Evolutionary conservation across 192 early-diverging fungal species (phyloP).

Genomic region (Backusella luteola): DNA sequence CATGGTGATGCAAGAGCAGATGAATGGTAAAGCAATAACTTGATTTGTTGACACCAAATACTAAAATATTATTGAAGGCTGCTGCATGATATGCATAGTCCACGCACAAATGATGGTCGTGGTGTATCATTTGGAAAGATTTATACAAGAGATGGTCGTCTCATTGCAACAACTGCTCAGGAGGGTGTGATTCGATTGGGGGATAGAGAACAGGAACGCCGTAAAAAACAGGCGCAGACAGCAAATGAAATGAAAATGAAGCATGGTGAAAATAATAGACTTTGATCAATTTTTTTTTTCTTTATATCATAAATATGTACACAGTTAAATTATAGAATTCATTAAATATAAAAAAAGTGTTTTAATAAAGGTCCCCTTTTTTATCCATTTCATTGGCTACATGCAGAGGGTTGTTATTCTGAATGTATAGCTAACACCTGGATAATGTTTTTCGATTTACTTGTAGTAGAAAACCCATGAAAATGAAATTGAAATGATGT

Average conservation of each 20-base stretch:
- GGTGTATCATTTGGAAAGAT: constrained; percentile 78
- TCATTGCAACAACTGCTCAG: constrained; percentile 81
- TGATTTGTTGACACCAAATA: not conserved
- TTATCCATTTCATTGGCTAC: no score
- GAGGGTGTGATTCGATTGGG: constrained; percentile 73
- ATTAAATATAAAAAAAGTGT: constrained; percentile 30
- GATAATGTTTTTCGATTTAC: no score
- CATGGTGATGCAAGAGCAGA: constrained; percentile 81
- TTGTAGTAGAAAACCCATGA: no score
- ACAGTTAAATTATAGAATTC: no score
- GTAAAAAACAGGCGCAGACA: constrained; percentile 15
- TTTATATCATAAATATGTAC: no score
- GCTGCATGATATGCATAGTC: constrained; percentile 76
- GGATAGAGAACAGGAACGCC: not conserved
- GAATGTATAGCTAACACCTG: no score
- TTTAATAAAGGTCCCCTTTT: no score
- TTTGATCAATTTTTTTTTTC: not conserved
- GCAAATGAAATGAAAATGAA: not conserved
- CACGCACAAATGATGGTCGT: constrained; percentile 69
- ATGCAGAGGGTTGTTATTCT: no score
- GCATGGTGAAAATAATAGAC: not conserved
- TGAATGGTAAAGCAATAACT: constrained; percentile 59
- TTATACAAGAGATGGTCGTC: constrained; percentile 68
- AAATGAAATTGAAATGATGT: no score
- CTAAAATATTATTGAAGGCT: constrained; percentile 39